Evolutionary conservation across 352 stramenopile genomes (phyloP), one percentile per base, ranked within the genome.

Genomic region (Peronospora tabacina): DNA sequence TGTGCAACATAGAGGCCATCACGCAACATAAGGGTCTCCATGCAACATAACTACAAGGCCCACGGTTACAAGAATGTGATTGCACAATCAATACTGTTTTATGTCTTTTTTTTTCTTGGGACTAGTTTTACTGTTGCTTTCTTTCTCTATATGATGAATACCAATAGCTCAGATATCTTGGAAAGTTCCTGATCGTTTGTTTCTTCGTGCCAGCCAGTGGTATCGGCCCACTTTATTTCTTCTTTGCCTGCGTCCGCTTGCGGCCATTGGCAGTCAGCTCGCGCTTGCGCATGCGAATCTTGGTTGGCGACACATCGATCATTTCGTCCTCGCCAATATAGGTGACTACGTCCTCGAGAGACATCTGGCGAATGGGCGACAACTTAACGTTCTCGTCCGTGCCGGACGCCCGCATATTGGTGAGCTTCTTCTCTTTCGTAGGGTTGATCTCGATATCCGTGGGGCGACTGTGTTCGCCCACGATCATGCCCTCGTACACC

Each of bases 311-410:
- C 11, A 99, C 88, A 63, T 99, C 96, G 50, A 99, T 96, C 66
- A 99, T 97, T 72, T 99, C 96, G 68, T 99, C 96, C 39, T 98
- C 87, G 42, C 75, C 80, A 60, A 99, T 90, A 68, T 99, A 99
- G 5, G 91, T 91, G 58, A 99, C 97, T 17, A 98, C 71, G 60
- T 99, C 95, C 67, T 99, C 96, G 0, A 98, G 76, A n/a, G 78
- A 96, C 75, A 98, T 90, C 32, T 70, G 59, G 42, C 90, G 89
- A 4, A 95, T 90, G 12, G 95, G 95, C 5, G 93, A 78, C 13
- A 99, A 59, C 32, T 90, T 85, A 28, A 98, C 63, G 61, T 97
- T 97, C 68, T 99, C 96, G 51, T 99, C 96, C 24, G 95, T 96
- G 34, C 78, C 77, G 12, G 91, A 72, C 1, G 94, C 95, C 44